Evolutionary conservation across 495 filamentous ascomycete species (phyloP).

Genomic region (Pseudevernia furfuracea): DNA sequence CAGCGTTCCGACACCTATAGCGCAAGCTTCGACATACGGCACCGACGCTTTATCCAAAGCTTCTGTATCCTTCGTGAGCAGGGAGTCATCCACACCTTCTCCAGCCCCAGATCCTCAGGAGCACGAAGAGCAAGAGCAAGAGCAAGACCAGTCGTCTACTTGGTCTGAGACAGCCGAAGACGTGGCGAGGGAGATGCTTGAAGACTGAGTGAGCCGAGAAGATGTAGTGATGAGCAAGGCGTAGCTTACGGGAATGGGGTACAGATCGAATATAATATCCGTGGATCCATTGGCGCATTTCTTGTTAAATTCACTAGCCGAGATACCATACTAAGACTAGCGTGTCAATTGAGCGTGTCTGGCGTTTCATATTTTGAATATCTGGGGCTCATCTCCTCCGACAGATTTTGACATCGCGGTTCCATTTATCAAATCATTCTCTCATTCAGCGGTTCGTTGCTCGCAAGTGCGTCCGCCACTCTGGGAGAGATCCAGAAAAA

Average conservation of each 20-base stretch:
- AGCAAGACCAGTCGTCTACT: background rate
- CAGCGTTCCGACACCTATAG: background rate
- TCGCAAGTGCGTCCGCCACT: background rate
- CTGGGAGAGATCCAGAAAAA: background rate
- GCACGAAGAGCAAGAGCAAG: constrained; percentile 3
- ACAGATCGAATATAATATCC: background rate
- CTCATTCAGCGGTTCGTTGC: background rate
- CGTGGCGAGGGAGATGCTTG: constrained; percentile 7
- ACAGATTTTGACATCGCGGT: background rate
- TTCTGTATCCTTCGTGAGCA: background rate
- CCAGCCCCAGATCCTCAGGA: background rate
- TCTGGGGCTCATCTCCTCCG: background rate
- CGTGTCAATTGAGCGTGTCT: background rate
- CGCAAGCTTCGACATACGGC: background rate
- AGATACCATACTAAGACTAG: background rate
- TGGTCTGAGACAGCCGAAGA: constrained; percentile 8
- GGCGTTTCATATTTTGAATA: background rate
- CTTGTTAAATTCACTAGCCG: background rate
- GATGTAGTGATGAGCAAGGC: background rate
- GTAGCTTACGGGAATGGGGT: background rate
- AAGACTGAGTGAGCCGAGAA: constrained; percentile 3
- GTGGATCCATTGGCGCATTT: background rate
- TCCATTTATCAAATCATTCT: background rate
- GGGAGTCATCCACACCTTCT: background rate
- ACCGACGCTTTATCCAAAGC: background rate